phyloP scores from a whole-genome alignment of 306 rosid genomes.

The Rosa rugosa region DNA sequence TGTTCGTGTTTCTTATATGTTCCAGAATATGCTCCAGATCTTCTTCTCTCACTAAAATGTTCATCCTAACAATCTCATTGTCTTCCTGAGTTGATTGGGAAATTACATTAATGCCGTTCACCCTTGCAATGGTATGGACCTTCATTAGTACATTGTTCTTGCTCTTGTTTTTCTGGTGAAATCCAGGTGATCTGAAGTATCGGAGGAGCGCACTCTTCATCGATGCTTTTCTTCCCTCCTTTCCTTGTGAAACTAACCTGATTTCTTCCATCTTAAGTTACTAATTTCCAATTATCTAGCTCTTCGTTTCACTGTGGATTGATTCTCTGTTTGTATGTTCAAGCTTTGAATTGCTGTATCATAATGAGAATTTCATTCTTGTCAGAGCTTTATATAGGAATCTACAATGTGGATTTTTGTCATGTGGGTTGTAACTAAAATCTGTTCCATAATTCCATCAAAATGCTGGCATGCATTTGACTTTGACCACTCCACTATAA shows the following conservation, averaged over 20 bases:
- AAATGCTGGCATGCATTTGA: background rate
- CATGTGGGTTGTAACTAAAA: background rate
- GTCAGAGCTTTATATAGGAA: constrained; percentile 14
- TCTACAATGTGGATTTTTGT: background rate
- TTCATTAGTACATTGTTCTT: constrained; percentile 19
- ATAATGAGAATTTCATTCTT: background rate
- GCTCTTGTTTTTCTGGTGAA: constrained; percentile 12
- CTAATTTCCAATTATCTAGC: background rate
- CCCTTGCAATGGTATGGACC: constrained; percentile 21
- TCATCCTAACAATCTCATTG: constrained; percentile 50
- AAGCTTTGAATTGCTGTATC: background rate
- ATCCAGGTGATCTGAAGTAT: constrained; percentile 19
- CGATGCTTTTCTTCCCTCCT: constrained; percentile 1
- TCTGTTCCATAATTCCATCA: background rate
- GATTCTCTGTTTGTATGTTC: background rate
- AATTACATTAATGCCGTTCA: constrained; percentile 18
- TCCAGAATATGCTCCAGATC: constrained; percentile 45
- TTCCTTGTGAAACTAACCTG: constrained; percentile 14
- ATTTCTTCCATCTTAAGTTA: constrained; percentile 29
- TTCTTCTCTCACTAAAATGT: constrained; percentile 46
- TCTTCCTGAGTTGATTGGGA: constrained; percentile 35
- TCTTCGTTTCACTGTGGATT: background rate
- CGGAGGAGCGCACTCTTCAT: constrained; percentile 29
- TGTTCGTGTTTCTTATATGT: constrained; percentile 15
- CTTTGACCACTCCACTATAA: background rate